Conservation (phyloP, 2,329 filamentous ascomycete species). For the Apiospora arundinis region DNA sequence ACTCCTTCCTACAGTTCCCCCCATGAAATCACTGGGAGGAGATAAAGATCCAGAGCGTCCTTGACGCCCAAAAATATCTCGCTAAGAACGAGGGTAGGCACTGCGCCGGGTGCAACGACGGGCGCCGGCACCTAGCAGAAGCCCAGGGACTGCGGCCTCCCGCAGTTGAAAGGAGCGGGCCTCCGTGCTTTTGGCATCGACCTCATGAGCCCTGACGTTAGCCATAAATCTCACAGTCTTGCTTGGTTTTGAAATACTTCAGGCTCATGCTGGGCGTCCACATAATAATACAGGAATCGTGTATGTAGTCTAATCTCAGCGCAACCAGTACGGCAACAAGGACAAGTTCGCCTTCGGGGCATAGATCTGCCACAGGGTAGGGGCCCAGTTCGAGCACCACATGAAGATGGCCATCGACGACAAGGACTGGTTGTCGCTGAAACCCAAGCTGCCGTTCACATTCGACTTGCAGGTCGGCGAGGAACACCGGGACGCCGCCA, state of each 20-base stretch:
- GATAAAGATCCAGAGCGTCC: neutral
- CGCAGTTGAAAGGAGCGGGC: neutral
- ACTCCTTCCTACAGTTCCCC: neutral
- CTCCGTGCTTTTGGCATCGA: neutral
- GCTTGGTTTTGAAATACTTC: neutral
- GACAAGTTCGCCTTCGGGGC: no score
- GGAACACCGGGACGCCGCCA: neutral
- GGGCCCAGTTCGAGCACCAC: neutral
- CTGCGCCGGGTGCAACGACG: neutral
- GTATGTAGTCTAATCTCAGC: neutral
- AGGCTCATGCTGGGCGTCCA: no score
- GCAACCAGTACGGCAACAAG: neutral
- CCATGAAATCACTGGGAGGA: neutral
- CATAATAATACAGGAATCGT: neutral
- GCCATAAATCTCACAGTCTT: neutral
- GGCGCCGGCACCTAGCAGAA: neutral
- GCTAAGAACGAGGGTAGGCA: neutral
- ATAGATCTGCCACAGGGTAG: neutral
- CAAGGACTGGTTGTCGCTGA: neutral
- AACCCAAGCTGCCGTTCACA: neutral
- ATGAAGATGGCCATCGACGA: neutral
- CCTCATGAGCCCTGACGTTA: neutral
- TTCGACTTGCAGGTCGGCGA: neutral
- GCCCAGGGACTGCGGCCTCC: neutral
- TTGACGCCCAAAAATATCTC: neutral